A percentile compares a stretch with the other conserved stretches of the same genome.
Conservation (phyloP, 1,284 basidiomycete genomes). For the Boletellus deceptivus region DNA sequence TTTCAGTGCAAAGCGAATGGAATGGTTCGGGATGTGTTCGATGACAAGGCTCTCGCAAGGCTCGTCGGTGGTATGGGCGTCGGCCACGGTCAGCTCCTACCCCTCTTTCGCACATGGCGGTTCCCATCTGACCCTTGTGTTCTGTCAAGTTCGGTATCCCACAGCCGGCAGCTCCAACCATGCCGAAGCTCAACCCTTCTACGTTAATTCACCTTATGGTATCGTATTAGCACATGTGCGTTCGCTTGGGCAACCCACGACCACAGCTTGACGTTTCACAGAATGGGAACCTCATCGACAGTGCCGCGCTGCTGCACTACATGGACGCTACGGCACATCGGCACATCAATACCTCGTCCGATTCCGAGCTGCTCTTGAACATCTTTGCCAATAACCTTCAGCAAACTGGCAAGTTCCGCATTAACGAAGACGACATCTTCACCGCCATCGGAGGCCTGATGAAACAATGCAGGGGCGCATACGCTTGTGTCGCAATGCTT, state of each 20-base stretch:
- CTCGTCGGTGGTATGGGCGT: constrained; percentile 96
- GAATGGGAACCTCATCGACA: constrained; percentile 99
- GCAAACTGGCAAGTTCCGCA: constrained; percentile 98
- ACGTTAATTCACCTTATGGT: constrained; percentile 98
- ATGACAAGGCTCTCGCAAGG: constrained; percentile 72
- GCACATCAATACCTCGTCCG: constrained; percentile 98
- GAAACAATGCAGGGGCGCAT: constrained; percentile 87
- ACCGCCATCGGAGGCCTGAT: constrained; percentile 90
- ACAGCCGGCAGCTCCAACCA: constrained; percentile 97
- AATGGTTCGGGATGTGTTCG: constrained; percentile 99
- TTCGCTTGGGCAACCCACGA: neutral
- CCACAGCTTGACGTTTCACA: constrained; percentile 34
- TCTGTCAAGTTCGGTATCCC: constrained; percentile 84
- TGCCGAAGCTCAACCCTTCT: constrained; percentile 99
- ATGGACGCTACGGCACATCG: constrained; percentile 97
- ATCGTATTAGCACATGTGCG: constrained; percentile 97
- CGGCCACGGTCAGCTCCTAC: constrained; percentile 74
- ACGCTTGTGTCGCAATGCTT: constrained; percentile 97
- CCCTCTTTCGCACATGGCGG: neutral
- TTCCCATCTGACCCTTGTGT: constrained; percentile 8
- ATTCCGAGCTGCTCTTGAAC: constrained; percentile 96
- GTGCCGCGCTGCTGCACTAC: constrained; percentile 78
- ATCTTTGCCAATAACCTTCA: constrained; percentile 98
- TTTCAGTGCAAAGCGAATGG: constrained; percentile 99
- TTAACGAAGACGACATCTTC: constrained; percentile 99